phyloP scores from a whole-genome alignment of 163 green algal genomes.

The Coccomyxa subellipsoidea region DNA sequence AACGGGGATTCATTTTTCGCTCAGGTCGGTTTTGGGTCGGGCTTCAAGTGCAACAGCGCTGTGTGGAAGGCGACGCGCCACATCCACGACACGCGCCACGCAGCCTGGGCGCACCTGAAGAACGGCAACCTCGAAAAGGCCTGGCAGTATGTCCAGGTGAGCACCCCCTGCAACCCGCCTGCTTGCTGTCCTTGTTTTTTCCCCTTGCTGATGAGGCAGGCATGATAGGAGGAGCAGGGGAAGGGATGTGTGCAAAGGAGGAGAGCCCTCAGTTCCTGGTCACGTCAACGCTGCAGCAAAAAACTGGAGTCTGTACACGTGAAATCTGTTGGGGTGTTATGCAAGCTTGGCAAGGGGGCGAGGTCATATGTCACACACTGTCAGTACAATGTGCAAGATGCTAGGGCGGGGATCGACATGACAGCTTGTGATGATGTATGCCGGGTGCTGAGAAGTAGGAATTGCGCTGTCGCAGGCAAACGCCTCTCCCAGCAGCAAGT shows the following conservation, averaged over 20 bases:
- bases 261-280: too few species aligned
- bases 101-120: slow-evolving; percentile 15
- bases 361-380: too few species aligned
- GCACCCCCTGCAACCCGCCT: neutral
- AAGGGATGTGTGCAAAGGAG: too few species aligned
- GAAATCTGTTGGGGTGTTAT: too few species aligned
- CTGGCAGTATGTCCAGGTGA: slow-evolving; percentile 5
- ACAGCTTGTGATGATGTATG: neutral
- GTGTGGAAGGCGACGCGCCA: slow-evolving; percentile 74
- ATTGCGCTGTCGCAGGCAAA: neutral
- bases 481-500: slow-evolving; percentile 2
- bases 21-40: slow-evolving; percentile 85
- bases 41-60: slow-evolving; percentile 92
- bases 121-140: slow-evolving; percentile 4
- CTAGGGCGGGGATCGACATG: too few species aligned
- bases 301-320: too few species aligned
- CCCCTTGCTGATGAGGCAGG: too few species aligned
- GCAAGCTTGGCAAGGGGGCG: too few species aligned
- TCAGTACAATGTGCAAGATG: too few species aligned
- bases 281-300: too few species aligned
- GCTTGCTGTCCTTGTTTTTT: neutral
- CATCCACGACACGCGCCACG: slow-evolving; percentile 22
- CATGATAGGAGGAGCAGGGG: too few species aligned
- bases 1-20: too few species aligned
- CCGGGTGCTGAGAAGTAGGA: neutral